A percentile compares a stretch with the other conserved stretches of the same genome.
These are phyloP conservation scores for Nidula microcarpa DNA, from an alignment of 768 basidiomycete genomes.

Conservation along the genomic window DNA sequence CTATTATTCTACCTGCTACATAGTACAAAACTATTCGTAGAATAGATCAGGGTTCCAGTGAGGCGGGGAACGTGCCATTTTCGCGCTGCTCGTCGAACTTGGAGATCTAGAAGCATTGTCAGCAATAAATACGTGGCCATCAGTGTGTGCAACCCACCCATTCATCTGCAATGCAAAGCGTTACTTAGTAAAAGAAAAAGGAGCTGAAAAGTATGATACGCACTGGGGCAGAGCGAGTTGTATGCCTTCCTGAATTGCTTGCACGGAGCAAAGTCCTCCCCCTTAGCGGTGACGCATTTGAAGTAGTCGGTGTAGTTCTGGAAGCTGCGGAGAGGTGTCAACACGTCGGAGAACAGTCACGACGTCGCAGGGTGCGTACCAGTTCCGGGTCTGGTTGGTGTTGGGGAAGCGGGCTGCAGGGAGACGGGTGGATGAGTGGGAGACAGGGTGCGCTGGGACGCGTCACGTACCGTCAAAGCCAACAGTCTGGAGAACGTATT, in stretches of 20 bases:
- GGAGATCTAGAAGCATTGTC: conserved; percentile 48
- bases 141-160: conserved; percentile 87
- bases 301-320: conserved; percentile 99
- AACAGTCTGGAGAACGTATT: conserved; percentile 90
- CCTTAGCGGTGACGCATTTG: conserved; percentile 95
- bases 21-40: too few species aligned
- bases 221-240: conserved; percentile 96
- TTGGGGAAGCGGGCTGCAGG: conserved; percentile 81
- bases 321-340: conserved; percentile 48
- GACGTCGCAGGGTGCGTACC: conserved; percentile 46
- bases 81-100: conserved; percentile 97
- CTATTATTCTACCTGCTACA: too few species aligned
- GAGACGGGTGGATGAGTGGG: conserved; percentile 3
- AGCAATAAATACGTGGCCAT: too few species aligned
- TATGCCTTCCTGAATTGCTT: conserved; percentile 97
- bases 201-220: conserved; percentile 29
- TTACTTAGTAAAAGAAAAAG: conserved; percentile 1
- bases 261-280: conserved; percentile 98
- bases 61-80: conserved; percentile 87
- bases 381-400: conserved; percentile 94
- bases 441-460: neutral
- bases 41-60: conserved; percentile 69
- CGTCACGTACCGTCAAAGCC: conserved; percentile 78
- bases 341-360: neutral
- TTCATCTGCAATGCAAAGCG: conserved; percentile 57